These are phyloP conservation scores for Astrothelium macrocarpum DNA, from an alignment of 495 filamentous ascomycete genomes.

Conservation along the genomic window DNA sequence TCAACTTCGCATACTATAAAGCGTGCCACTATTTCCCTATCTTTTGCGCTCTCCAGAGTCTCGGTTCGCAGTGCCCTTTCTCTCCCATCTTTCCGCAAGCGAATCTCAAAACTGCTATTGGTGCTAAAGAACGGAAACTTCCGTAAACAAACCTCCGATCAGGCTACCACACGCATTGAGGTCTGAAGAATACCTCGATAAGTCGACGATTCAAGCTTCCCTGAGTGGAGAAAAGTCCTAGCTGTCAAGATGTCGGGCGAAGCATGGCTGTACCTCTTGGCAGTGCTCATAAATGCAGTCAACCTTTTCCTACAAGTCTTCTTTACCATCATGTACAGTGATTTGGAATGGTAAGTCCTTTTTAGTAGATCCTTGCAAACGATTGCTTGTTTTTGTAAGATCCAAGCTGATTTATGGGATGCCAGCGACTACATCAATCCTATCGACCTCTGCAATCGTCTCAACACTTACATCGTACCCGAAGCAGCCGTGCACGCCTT, in stretches of 20 bases:
- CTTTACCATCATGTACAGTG: conserved; percentile 99
- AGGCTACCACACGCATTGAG: background rate
- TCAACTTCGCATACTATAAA: background rate
- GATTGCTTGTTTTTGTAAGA: background rate
- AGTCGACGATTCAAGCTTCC: background rate
- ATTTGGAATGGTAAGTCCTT: conserved; percentile 83
- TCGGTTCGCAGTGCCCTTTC: background rate
- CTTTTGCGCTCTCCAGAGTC: background rate
- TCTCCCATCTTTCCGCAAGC: background rate
- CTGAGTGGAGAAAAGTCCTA: background rate
- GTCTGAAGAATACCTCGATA: background rate
- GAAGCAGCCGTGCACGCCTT: conserved; percentile 96
- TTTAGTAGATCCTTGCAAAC: background rate
- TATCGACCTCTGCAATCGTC: conserved; percentile 99
- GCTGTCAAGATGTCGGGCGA: conserved; percentile 83
- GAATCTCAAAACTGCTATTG: background rate
- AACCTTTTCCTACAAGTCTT: conserved; percentile 99
- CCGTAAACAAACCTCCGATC: conserved; percentile 5
- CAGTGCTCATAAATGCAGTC: conserved; percentile 99
- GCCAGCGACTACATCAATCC: conserved; percentile 98
- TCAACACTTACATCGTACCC: conserved; percentile 98
- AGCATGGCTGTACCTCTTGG: conserved; percentile 97
- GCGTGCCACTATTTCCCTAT: background rate
- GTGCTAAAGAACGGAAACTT: background rate
- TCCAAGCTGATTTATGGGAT: background rate